Base-by-base conservation (phyloP, 129 eudicot genomes). In the Artemisia annua region DNA sequence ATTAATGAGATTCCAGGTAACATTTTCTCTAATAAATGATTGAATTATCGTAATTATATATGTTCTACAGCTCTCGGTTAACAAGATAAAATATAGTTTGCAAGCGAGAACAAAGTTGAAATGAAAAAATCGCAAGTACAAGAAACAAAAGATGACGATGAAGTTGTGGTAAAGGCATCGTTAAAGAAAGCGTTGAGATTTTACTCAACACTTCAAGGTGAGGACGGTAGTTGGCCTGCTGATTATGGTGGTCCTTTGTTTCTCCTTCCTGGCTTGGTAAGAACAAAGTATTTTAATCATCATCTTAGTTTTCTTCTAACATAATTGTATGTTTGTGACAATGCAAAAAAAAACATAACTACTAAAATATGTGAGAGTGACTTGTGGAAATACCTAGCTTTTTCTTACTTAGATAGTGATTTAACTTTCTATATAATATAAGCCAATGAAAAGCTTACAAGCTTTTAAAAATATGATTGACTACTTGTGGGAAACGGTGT, bases 201-300 rank as follows among this genome's bases (percentile, higher is more conserved):
- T 46, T 80, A 80, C 75, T 74, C 87, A 71, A 75, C 66, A 13
- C 79, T 86, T 39, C 91, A 86, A 61, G 85, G 87, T 46, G 79
- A 80, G 16, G 85, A 86, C 39, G 91, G 91, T 7, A 85, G 78
- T 28, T 86, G 91, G 91, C 86, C 91, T 60, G 83, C 75, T 70
- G 91, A 86, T 71, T 86, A 77, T 80, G 91, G 83, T 11, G 87
- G 91, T 67, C 87, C 91, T 74, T 22, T 86, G 75, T 86, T 86
- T 74, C 87, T 86, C 17, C 60, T 86, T 30, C 87, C 91, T 30
- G 79, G 81, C 51, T 48, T 86, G 85, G 91, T 86, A 53, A 63
- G 63, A 62, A 74, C 35, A 7, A 11, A 16, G 14, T 11, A 13
- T 32, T 30, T n/a, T 35, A 62, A 30, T 62, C 67, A 15, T 8